Conservation (phyloP, 257 asterid species). For the Euphrasia confusa region DNA sequence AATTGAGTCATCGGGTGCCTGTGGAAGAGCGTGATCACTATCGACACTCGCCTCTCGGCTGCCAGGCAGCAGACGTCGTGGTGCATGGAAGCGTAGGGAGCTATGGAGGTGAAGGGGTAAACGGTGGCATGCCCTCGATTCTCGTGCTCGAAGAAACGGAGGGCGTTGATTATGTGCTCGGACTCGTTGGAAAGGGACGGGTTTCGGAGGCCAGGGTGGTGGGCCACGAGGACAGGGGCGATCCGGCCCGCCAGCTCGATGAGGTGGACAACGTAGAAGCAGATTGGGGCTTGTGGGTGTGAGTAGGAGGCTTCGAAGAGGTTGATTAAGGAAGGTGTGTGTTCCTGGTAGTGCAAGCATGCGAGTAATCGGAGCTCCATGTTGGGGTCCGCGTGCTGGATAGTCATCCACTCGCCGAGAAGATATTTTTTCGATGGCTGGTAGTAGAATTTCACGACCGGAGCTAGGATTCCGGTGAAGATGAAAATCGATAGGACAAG, state of each 20-base stretch:
- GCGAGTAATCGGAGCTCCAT: conserved; percentile 36
- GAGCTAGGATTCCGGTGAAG: conserved; percentile 30
- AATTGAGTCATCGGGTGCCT: conserved; percentile 15
- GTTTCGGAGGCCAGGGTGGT: conserved; percentile 23
- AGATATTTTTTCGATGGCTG: conserved; percentile 32
- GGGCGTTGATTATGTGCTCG: conserved; percentile 35
- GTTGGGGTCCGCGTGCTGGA: conserved; percentile 24
- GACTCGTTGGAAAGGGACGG: conserved; percentile 20
- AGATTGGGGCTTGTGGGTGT: conserved; percentile 22
- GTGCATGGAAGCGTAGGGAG: conserved; percentile 42
- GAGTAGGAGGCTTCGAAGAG: conserved; percentile 35
- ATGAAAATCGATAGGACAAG: conserved; percentile 30
- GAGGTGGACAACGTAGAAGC: conserved; percentile 36
- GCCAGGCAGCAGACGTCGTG: conserved; percentile 42
- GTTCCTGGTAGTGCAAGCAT: conserved; percentile 33
- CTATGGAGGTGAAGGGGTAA: conserved; percentile 33
- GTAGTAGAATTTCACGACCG: conserved; percentile 28
- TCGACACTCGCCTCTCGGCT: conserved; percentile 29
- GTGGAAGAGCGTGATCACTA: conserved; percentile 37
- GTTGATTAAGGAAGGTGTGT: conserved; percentile 28
- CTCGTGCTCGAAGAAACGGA: conserved; percentile 28
- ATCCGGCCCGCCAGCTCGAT: conserved; percentile 32
- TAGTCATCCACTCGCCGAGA: conserved; percentile 24
- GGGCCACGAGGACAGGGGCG: conserved; percentile 33
- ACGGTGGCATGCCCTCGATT: conserved; percentile 24